Conservation (phyloP, 106 monocot species). For the Allium fistulosum region DNA sequence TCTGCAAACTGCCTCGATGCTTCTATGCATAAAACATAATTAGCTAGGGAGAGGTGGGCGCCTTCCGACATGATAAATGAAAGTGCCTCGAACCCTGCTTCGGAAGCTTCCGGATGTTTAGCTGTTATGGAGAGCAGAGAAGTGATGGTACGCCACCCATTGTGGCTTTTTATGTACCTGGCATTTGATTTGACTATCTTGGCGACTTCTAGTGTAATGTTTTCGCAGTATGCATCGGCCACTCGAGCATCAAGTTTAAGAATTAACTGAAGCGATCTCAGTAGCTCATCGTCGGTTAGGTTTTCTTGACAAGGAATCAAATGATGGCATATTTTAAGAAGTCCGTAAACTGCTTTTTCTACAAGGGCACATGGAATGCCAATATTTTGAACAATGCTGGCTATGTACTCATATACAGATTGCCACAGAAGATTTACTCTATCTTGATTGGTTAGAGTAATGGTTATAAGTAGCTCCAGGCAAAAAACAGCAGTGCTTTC, state of each 20-base stretch:
- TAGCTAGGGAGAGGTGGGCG: constrained; percentile 53
- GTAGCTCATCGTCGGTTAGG: constrained; percentile 53
- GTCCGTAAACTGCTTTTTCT: constrained; percentile 72
- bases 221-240: constrained; percentile 77
- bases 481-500: constrained; percentile 75
- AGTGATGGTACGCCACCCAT: constrained; percentile 58
- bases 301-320: constrained; percentile 70
- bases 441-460: constrained; percentile 66
- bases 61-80: constrained; percentile 64
- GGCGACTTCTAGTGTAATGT: constrained; percentile 71
- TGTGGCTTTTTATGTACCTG: constrained; percentile 53
- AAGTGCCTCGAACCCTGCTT: constrained; percentile 68
- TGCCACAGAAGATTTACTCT: constrained; percentile 60
- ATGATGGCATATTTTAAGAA: constrained; percentile 59
- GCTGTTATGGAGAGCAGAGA: constrained; percentile 66
- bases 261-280: constrained; percentile 62
- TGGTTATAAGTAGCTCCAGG: constrained; percentile 63
- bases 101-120: constrained; percentile 65
- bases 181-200: constrained; percentile 70
- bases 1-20: constrained; percentile 71
- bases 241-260: constrained; percentile 79
- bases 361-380: constrained; percentile 72
- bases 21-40: constrained; percentile 46
- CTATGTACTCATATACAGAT: constrained; percentile 54
- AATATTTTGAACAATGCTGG: constrained; percentile 60